These are phyloP conservation scores for Aspergillus sp. DNA, from an alignment of 2,329 filamentous ascomycete genomes.

Conservation along the genomic window DNA sequence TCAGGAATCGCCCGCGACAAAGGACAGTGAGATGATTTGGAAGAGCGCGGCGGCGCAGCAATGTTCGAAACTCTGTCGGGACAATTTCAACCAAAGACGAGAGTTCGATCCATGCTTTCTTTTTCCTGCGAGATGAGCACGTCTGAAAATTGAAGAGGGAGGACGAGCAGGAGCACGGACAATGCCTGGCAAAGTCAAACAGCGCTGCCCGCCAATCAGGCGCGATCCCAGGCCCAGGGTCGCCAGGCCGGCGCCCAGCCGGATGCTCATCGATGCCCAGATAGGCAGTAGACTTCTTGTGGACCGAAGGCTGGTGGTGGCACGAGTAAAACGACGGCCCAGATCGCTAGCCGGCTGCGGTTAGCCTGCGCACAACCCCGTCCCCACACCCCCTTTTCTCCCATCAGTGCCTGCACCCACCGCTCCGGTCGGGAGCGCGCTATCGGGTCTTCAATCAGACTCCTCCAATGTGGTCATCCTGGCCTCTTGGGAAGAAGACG, in stretches of 20 bases:
- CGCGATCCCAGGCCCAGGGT: background rate
- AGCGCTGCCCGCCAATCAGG: background rate
- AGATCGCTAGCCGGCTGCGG: constrained; percentile 10
- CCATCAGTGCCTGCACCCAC: constrained; percentile 15
- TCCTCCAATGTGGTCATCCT: background rate
- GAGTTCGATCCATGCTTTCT: background rate
- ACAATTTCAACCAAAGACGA: background rate
- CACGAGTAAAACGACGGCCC: background rate
- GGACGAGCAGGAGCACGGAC: background rate
- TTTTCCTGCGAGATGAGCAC: background rate
- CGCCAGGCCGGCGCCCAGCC: no score
- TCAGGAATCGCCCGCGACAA: no score
- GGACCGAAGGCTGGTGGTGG: no score
- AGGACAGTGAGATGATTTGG: no score
- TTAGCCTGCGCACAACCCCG: background rate
- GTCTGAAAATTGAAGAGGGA: background rate
- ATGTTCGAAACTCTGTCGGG: no score
- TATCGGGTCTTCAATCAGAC: background rate
- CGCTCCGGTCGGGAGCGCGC: constrained; percentile 20
- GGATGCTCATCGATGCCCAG: no score
- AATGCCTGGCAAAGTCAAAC: background rate
- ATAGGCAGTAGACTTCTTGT: no score
- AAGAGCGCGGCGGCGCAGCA: no score
- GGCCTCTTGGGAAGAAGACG: background rate
- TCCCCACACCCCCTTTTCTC: background rate